Conservation (phyloP, 2,329 filamentous ascomycete genomes). For the Alternaria postmessia region DNA sequence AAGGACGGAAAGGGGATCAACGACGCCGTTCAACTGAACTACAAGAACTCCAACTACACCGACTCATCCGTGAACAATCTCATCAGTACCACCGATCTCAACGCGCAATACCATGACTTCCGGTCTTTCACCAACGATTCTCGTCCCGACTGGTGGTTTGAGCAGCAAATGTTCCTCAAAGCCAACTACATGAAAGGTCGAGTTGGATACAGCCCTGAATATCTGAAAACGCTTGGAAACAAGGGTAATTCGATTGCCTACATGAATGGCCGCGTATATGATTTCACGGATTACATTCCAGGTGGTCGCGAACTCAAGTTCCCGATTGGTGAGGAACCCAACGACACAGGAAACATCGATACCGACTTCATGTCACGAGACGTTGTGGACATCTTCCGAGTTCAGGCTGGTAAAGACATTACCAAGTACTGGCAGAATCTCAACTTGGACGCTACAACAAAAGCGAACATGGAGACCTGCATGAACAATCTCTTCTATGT, state of each 20-base stretch:
- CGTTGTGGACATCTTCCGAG: conserved; percentile 79
- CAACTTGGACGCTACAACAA: conserved; percentile 63
- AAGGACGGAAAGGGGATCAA: conserved; percentile 69
- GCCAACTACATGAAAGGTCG: conserved; percentile 84
- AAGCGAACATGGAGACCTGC: conserved; percentile 77
- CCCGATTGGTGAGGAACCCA: conserved; percentile 59
- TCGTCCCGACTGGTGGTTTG: conserved; percentile 89
- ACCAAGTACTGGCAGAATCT: conserved; percentile 83
- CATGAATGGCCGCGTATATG: conserved; percentile 82
- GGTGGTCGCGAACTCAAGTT: conserved; percentile 75
- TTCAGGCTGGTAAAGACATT: conserved; percentile 78
- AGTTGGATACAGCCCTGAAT: conserved; percentile 81
- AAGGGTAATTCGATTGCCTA: conserved; percentile 76
- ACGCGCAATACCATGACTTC: conserved; percentile 91
- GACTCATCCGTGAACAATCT: conserved; percentile 66
- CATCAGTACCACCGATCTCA: conserved; percentile 72
- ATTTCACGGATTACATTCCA: conserved; percentile 81
- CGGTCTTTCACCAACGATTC: conserved; percentile 81
- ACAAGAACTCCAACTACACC: conserved; percentile 77
- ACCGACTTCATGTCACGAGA: conserved; percentile 81
- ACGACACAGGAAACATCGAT: conserved; percentile 51
- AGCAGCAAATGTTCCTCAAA: conserved; percentile 82
- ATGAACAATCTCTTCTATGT: conserved; percentile 96
- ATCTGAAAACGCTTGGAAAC: conserved; percentile 74
- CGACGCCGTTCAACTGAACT: conserved; percentile 82